Evolutionary conservation across 768 basidiomycete species (phyloP).

Genomic region (Coprinellus micaceus): DNA sequence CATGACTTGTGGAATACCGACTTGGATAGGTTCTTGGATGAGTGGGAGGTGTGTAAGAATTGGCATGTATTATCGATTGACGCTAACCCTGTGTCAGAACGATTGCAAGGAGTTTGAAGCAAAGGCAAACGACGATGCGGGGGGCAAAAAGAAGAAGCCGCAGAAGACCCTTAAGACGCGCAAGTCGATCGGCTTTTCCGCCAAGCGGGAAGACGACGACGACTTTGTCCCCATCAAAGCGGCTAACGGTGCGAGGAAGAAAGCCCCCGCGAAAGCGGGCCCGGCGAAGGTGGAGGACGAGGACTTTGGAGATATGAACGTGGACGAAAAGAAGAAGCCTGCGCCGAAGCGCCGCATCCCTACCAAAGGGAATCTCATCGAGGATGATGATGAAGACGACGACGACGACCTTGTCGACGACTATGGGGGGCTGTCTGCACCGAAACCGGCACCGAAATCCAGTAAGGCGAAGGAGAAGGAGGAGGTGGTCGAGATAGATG

Average conservation of each 20-base stretch:
- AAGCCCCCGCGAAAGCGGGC: conserved; percentile 23
- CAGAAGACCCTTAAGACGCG: conserved; percentile 44
- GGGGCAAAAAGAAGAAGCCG: conserved; percentile 44
- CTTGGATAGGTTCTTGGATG: conserved; percentile 74
- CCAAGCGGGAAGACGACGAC: conserved; percentile 30
- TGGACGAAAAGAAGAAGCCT: conserved; percentile 1
- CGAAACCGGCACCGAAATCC: neutral
- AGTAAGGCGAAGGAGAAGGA: conserved; percentile 13
- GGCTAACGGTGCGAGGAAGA: conserved; percentile 33
- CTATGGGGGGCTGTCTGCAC: neutral
- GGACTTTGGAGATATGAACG: conserved; percentile 11
- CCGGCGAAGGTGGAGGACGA: conserved; percentile 19
- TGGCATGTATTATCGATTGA: neutral
- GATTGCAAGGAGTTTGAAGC: conserved; percentile 47
- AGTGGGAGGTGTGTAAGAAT: conserved; percentile 71
- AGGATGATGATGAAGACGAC: conserved; percentile 15
- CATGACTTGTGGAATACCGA: conserved; percentile 88
- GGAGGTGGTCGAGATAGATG: conserved; percentile 9
- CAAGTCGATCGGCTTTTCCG: conserved; percentile 42
- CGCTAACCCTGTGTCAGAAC: conserved; percentile 27
- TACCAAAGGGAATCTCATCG: conserved; percentile 12
- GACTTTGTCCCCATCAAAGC: conserved; percentile 48
- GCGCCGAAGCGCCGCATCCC: conserved; percentile 24
- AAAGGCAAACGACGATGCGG: conserved; percentile 35
- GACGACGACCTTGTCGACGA: conserved; percentile 10